Conservation (phyloP, 768 basidiomycete genomes). For the Tricholoma flavovirens region DNA sequence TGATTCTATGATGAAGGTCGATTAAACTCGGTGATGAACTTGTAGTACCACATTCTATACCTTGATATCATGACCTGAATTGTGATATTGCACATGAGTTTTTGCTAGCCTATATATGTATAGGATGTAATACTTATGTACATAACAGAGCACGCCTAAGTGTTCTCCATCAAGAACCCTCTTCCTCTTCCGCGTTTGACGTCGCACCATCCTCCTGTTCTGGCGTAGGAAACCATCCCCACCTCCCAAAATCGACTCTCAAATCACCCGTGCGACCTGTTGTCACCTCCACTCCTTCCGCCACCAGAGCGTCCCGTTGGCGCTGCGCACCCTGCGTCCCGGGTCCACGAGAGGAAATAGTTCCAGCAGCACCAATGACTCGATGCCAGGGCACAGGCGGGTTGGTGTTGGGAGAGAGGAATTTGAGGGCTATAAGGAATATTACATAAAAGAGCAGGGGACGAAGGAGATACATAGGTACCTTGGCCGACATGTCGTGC, state of each 20-base stretch:
- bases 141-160: no score
- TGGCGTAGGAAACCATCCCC: conserved; percentile 62
- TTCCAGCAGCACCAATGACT: conserved; percentile 64
- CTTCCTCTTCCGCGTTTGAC: neutral
- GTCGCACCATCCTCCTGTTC: conserved; percentile 6
- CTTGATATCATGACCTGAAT: neutral
- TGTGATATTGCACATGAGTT: no score
- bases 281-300: conserved; percentile 77
- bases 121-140: neutral
- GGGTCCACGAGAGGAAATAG: conserved; percentile 79
- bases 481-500: conserved; percentile 83
- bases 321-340: conserved; percentile 73
- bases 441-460: neutral
- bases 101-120: no score
- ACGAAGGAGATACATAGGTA: conserved; percentile 19
- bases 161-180: neutral
- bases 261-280: conserved; percentile 49
- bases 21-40: neutral
- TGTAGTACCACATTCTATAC: neutral
- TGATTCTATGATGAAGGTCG: conserved; percentile 76
- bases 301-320: conserved; percentile 71
- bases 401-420: conserved; percentile 48
- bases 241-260: conserved; percentile 50
- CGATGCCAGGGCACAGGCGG: conserved; percentile 82
- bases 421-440: conserved; percentile 65